A percentile compares a stretch with the other conserved stretches of the same genome.
Evolutionary conservation across 495 filamentous ascomycete genomes (phyloP).

Genomic region (Neurospora sp.): DNA sequence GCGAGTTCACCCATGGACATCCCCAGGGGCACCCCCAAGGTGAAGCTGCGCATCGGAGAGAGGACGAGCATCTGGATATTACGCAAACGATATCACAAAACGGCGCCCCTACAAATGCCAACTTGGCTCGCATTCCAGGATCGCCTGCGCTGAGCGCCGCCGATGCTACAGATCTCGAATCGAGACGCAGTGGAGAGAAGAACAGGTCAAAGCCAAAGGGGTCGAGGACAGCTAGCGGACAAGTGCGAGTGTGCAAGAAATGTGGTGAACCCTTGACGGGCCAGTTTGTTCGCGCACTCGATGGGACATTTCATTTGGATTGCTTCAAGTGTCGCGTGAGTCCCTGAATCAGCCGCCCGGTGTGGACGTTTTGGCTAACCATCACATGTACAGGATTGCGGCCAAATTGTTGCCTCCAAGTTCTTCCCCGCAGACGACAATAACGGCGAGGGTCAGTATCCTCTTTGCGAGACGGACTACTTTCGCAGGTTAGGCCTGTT

Average conservation of each 20-base stretch:
- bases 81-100: conserved; percentile 29
- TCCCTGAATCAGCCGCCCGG: conserved; percentile 7
- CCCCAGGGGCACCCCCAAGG: conserved; percentile 4
- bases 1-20: conserved; percentile 8
- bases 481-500: conserved; percentile 86
- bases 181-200: conserved; percentile 36
- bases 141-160: conserved; percentile 34
- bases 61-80: conserved; percentile 26
- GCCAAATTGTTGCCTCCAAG: conserved; percentile 91
- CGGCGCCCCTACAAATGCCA: conserved; percentile 18
- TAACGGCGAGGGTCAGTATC: conserved; percentile 75
- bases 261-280: conserved; percentile 79
- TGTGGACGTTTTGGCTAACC: conserved; percentile 9
- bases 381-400: conserved; percentile 63
- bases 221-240: conserved; percentile 40
- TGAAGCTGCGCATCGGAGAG: conserved; percentile 21
- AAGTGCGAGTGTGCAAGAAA: conserved; percentile 69
- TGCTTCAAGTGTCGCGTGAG: conserved; percentile 96
- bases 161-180: conserved; percentile 21
- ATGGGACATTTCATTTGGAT: conserved; percentile 90
- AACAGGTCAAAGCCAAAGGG: conserved; percentile 35
- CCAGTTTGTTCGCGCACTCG: conserved; percentile 89
- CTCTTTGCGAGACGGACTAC: conserved; percentile 95
- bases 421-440: conserved; percentile 96
- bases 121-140: conserved; percentile 20